Percentiles rank a stretch among this genome's conserved stretches.
Conservation (phyloP, 163 green algal genomes). For the Chloromonas sp. region DNA sequence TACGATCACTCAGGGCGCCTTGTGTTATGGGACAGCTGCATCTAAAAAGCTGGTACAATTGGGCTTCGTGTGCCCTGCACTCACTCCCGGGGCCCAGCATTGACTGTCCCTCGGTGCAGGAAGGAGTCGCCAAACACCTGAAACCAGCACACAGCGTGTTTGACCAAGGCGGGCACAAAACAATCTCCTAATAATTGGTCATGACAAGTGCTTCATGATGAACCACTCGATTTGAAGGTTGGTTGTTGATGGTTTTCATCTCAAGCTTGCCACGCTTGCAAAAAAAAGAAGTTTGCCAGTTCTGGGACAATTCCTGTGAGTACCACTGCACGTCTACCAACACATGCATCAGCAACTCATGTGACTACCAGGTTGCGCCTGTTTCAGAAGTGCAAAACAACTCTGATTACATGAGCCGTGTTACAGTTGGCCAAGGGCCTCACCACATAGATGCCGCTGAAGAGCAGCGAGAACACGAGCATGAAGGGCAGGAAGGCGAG, state of each 20-base stretch:
- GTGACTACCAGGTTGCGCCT: background rate
- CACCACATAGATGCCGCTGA: slow-evolving; percentile 31
- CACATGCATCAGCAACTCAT: no score
- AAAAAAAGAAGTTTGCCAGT: background rate
- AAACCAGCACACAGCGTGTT: background rate
- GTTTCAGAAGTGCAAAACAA: background rate
- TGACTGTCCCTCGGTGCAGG: slow-evolving; percentile 46
- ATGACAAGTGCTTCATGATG: background rate
- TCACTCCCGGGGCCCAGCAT: slow-evolving; percentile 9
- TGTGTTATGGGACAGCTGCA: no score
- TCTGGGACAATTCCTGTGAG: no score
- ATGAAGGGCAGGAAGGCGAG: slow-evolving; percentile 52
- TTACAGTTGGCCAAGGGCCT: background rate
- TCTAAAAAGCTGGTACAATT: background rate
- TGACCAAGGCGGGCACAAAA: background rate
- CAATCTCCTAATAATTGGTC: background rate
- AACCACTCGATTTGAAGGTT: background rate
- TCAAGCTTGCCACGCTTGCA: background rate
- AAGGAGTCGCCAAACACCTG: slow-evolving; percentile 59
- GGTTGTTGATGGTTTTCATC: background rate
- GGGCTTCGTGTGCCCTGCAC: background rate
- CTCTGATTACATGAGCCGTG: background rate
- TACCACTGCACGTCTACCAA: background rate
- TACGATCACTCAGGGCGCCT: no score
- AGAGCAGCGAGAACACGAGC: slow-evolving; percentile 31